phyloP scores from a whole-genome alignment of 2,329 filamentous ascomycete genomes.

The Gyromitra esculenta region DNA sequence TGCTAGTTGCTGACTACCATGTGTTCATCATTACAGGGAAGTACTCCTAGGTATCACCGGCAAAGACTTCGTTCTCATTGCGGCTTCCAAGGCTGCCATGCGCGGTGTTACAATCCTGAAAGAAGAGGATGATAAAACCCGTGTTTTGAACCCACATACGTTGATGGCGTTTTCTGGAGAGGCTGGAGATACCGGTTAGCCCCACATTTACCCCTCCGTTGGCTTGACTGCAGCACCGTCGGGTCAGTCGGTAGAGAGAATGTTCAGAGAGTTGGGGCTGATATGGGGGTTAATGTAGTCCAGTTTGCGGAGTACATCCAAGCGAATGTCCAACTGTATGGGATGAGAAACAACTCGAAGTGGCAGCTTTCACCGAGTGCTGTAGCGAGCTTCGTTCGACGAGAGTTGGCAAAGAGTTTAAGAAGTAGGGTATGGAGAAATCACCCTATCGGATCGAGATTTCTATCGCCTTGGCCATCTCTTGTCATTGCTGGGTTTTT shows the following conservation, averaged over 20 bases:
- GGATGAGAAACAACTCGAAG: slow-evolving; percentile 95
- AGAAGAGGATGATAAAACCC: slow-evolving; percentile 94
- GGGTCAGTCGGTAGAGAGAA: not conserved
- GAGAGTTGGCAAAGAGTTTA: slow-evolving; percentile 88
- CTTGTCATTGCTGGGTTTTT: not conserved
- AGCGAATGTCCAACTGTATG: slow-evolving; percentile 97
- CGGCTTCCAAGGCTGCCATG: slow-evolving; percentile 97
- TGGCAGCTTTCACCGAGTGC: slow-evolving; percentile 78
- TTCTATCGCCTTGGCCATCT: not conserved
- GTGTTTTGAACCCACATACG: slow-evolving; percentile 89
- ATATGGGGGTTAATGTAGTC: slow-evolving; percentile 66
- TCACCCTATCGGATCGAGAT: not conserved
- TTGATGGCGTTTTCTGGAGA: slow-evolving; percentile 96
- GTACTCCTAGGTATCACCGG: slow-evolving; percentile 97
- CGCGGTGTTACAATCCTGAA: slow-evolving; percentile 96
- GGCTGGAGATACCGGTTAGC: slow-evolving; percentile 83
- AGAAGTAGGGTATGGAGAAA: slow-evolving; percentile 71
- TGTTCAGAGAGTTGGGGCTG: not conserved
- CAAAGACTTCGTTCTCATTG: slow-evolving; percentile 98
- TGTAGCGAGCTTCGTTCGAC: slow-evolving; percentile 90
- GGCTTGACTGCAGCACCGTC: not conserved
- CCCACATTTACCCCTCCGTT: slow-evolving; percentile 45
- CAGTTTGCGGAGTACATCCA: slow-evolving; percentile 99
- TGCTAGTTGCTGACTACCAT: slow-evolving; percentile 16
- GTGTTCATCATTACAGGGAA: slow-evolving; percentile 72